phyloP scores from a whole-genome alignment of 139 green algal species.

The Microglena sp. region DNA sequence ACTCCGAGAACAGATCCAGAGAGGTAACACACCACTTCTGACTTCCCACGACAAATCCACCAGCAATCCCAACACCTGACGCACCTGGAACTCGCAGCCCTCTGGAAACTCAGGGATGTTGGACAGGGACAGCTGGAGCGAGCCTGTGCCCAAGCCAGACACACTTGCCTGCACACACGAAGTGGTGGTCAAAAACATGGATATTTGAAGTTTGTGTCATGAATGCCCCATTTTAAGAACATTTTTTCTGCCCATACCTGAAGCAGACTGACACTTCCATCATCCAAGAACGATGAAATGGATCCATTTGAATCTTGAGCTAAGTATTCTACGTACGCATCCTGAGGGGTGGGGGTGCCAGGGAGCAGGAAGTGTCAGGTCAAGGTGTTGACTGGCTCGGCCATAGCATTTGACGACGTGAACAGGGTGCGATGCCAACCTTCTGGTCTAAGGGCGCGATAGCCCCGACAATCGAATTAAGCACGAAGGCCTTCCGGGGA shows the following conservation, averaged over 20 bases:
- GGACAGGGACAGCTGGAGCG: constrained; percentile 39
- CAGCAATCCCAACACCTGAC: no score
- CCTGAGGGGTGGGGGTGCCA: constrained; percentile 23
- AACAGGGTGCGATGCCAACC: no score
- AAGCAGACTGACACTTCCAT: constrained; percentile 24
- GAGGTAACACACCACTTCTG: no score
- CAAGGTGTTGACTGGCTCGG: no score
- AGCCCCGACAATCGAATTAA: constrained; percentile 22
- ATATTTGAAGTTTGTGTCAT: background rate
- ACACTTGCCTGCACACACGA: constrained; percentile 33
- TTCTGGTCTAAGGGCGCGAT: constrained; percentile 27
- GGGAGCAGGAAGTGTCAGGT: background rate
- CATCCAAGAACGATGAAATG: constrained; percentile 47
- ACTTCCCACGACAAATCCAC: no score
- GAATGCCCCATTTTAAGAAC: background rate
- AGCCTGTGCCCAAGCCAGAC: constrained; percentile 28
- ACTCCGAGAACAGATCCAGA: background rate
- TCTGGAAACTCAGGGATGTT: constrained; percentile 29
- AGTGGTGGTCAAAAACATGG: no score
- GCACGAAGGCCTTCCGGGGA: constrained; percentile 30
- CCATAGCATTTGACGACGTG: no score
- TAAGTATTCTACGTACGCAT: constrained; percentile 34
- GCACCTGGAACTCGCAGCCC: constrained; percentile 44
- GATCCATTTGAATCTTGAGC: constrained; percentile 32
- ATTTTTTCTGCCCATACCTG: constrained; percentile 7